Base-by-base conservation (phyloP, 306 rosid species). In the Psophocarpus tetragonolobus region DNA sequence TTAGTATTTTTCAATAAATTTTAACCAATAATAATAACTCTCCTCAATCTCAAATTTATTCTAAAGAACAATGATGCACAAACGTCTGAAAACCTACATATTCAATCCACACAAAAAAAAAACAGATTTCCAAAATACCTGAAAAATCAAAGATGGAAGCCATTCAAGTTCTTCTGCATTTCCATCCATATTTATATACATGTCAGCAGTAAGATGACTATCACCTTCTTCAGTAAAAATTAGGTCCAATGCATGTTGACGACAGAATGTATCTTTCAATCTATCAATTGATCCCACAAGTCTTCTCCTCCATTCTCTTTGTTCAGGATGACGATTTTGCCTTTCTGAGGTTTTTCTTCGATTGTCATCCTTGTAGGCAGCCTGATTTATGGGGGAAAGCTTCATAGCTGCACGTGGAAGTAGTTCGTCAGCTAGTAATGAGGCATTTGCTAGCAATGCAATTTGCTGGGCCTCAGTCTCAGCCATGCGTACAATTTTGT, bases 331-430 rank as follows among this genome's bases (percentile, higher is more conserved):
- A 57, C 98, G 99, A 71, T 92, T 92, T 83, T 92, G 97, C 87
- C 93, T 91, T 61, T 96, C 98, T 23, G 89, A 83, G 73, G 83
- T 72, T 84, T 90, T 83, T 82, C 92, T 91, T 50, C 94, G 93
- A 58, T 75, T 83, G 76, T 93, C 98, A 67, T 90, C 98, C 79
- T 75, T 89, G 81, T 58, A 76, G n/a, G 85, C 57, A 78, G 86
- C 80, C 83, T 86, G 92, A 87, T 50, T 90, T 61, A 81, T 36
- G 9, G 97, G 92, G 85, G 97, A 54, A 73, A 96, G 91, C 82
- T 96, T 96, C 98, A 93, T 90, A 83, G 97, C 99, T 39, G 96
- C 98, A 47, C 99, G 98, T 27, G 99, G 99, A 60, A 96, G 94
- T 36, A 96, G 89, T 80, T 93, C 99, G 68, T 96, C 98, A 1